Conservation (phyloP, 73 alveolate genomes). For the Blepharisma stoltei region DNA sequence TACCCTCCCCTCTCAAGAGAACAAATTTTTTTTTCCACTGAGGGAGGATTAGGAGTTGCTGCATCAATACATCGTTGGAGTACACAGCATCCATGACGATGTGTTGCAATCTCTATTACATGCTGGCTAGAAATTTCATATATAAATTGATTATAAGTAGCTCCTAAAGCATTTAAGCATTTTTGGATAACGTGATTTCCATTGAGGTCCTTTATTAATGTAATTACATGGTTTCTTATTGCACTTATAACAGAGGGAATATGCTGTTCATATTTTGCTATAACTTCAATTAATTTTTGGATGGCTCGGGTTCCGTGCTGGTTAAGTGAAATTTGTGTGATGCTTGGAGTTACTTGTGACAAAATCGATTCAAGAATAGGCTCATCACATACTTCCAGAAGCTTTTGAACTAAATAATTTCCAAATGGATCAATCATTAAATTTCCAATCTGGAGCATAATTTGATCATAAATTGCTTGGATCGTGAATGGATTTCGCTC, state of each 20-base stretch:
- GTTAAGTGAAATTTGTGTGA: constrained; percentile 53
- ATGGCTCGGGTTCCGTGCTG: constrained; percentile 82
- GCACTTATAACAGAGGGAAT: constrained; percentile 42
- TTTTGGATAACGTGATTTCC: constrained; percentile 80
- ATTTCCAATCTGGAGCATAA: not conserved
- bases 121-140: constrained; percentile 54
- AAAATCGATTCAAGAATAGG: not conserved
- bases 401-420: constrained; percentile 59
- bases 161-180: constrained; percentile 42
- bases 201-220: constrained; percentile 62
- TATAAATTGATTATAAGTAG: constrained; percentile 52
- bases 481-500: constrained; percentile 50
- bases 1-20: too few species aligned
- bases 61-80: constrained; percentile 71
- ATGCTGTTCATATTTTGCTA: constrained; percentile 34
- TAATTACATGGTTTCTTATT: constrained; percentile 39
- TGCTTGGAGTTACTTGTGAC: not conserved
- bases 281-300: constrained; percentile 55
- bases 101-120: constrained; percentile 61
- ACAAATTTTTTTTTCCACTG: too few species aligned
- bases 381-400: constrained; percentile 39
- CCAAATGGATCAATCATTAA: constrained; percentile 34
- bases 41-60: constrained; percentile 35
- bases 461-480: constrained; percentile 32
- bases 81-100: constrained; percentile 82